Conservation (phyloP, 306 rosid species). For the Datisca glomerata region DNA sequence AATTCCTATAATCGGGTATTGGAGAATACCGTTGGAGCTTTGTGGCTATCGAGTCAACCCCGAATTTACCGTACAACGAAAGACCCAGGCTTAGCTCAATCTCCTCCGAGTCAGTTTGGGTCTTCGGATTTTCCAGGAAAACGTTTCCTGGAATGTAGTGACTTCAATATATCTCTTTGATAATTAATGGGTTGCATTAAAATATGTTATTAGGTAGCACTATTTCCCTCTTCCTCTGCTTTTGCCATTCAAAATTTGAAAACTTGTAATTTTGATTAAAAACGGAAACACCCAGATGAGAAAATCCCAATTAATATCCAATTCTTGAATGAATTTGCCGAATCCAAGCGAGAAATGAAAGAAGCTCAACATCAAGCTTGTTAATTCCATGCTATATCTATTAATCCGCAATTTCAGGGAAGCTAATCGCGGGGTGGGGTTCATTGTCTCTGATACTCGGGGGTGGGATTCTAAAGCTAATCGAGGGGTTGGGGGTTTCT, state of each 20-base stretch:
- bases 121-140: constrained; percentile 18
- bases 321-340: background rate
- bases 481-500: too few relatives aligned
- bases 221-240: constrained; percentile 17
- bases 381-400: background rate
- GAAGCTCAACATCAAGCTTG: background rate
- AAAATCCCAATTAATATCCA: background rate
- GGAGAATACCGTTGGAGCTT: constrained; percentile 44
- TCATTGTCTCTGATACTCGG: too few relatives aligned
- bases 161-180: constrained; percentile 34
- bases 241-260: constrained; percentile 23
- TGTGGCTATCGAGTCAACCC: constrained; percentile 56
- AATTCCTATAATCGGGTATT: constrained; percentile 42
- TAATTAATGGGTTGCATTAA: constrained; percentile 14
- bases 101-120: constrained; percentile 19
- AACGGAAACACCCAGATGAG: background rate
- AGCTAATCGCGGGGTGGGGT: too few relatives aligned
- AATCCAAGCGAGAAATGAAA: background rate
- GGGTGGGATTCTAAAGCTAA: too few relatives aligned
- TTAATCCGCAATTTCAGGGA: background rate
- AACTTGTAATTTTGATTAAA: too few relatives aligned
- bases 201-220: constrained; percentile 9
- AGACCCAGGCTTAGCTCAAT: constrained; percentile 59
- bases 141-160: constrained; percentile 20
- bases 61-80: constrained; percentile 71